A percentile compares a stretch with the other conserved stretches of the same genome.
These are phyloP conservation scores for Zizania palustris DNA, from an alignment of 202 grass and related monocot species.

Conservation along the genomic window DNA sequence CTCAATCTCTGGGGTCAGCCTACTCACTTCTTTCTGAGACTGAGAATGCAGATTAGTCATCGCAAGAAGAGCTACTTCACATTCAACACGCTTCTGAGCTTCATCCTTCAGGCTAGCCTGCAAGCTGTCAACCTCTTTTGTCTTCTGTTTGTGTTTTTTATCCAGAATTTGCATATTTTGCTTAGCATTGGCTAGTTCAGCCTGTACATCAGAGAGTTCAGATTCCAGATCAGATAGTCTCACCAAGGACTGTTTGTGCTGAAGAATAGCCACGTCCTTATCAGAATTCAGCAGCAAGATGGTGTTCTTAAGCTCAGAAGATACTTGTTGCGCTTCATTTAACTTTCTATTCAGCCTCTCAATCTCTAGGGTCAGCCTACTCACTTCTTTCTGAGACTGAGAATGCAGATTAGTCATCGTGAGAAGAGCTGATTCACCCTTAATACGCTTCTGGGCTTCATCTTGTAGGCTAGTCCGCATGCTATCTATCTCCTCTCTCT, in stretches of 20 bases:
- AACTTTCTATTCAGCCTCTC: constrained; percentile 46
- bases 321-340: constrained; percentile 41
- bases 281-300: constrained; percentile 28
- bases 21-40: constrained; percentile 35
- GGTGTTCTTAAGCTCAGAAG: constrained; percentile 9
- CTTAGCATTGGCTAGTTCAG: constrained; percentile 52
- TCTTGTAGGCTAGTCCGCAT: constrained; percentile 27
- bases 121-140: constrained; percentile 33
- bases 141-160: constrained; percentile 31
- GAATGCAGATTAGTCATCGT: constrained; percentile 19
- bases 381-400: constrained; percentile 33
- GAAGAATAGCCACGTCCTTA: constrained; percentile 13
- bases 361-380: constrained; percentile 42
- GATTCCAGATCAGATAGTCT: constrained; percentile 37
- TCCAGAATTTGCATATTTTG: constrained; percentile 47
- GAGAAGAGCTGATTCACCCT: constrained; percentile 23
- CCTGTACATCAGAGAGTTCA: constrained; percentile 36
- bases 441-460: constrained; percentile 11
- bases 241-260: constrained; percentile 37
- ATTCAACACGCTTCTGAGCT: not conserved
- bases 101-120: constrained; percentile 23
- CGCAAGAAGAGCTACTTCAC: constrained; percentile 20
- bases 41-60: constrained; percentile 16
- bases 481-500: constrained; percentile 25
- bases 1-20: constrained; percentile 44